Percentiles rank a stretch among this genome's conserved stretches.
Evolutionary conservation across 1,284 basidiomycete species (phyloP).

Genomic region (Heliocybe sulcata): DNA sequence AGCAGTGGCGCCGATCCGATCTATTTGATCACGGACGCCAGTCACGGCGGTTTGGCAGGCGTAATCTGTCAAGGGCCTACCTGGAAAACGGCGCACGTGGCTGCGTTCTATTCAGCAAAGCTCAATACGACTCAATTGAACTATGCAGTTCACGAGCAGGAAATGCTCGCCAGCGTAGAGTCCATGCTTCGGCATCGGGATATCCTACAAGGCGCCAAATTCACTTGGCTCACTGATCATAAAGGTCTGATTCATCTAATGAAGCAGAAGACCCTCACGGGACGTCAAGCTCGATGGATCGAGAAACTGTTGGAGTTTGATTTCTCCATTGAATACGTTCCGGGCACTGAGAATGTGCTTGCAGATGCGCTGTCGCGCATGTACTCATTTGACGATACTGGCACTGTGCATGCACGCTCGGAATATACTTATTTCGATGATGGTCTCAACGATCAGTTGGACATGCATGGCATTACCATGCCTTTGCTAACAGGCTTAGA

Average conservation of each 20-base stretch:
- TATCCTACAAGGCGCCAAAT: slow-evolving; percentile 20
- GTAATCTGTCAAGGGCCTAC: slow-evolving; percentile 21
- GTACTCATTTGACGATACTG: slow-evolving; percentile 21
- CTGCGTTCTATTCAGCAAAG: slow-evolving; percentile 30
- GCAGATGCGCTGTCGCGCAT: slow-evolving; percentile 28
- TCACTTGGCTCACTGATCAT: slow-evolving; percentile 27
- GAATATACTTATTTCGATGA: not conserved
- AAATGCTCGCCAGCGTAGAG: slow-evolving; percentile 27
- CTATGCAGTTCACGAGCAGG: slow-evolving; percentile 22
- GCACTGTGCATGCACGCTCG: slow-evolving; percentile 4
- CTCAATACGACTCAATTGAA: slow-evolving; percentile 29
- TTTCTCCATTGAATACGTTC: slow-evolving; percentile 24
- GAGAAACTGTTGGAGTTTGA: slow-evolving; percentile 24
- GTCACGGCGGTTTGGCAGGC: slow-evolving; percentile 19
- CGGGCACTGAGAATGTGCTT: slow-evolving; percentile 21
- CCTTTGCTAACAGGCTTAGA: not conserved
- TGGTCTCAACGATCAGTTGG: not conserved
- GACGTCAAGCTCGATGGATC: slow-evolving; percentile 23
- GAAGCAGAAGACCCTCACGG: slow-evolving; percentile 23
- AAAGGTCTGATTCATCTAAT: slow-evolving; percentile 21
- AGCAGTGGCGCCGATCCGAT: slow-evolving; percentile 10
- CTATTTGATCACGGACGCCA: slow-evolving; percentile 20
- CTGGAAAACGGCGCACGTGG: slow-evolving; percentile 18
- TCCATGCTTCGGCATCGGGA: slow-evolving; percentile 19
- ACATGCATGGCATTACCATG: not conserved